phyloP scores from a whole-genome alignment of 106 monocot genomes.

The Amphibolis antarctica region DNA sequence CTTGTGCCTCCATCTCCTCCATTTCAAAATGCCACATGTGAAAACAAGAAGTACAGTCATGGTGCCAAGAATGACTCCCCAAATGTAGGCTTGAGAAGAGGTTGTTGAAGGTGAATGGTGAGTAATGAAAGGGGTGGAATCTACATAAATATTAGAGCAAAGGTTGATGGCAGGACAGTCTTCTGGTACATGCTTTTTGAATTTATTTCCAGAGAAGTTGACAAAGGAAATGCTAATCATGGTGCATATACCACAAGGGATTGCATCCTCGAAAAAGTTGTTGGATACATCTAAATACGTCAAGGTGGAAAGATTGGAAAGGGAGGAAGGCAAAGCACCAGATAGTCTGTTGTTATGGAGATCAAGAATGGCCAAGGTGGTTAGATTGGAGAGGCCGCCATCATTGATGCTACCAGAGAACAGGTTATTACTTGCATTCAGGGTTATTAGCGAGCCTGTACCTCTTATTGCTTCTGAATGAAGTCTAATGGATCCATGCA shows the following conservation, averaged over 20 bases:
- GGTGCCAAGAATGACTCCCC: conserved; percentile 26
- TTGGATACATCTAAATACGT: conserved; percentile 74
- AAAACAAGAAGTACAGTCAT: conserved; percentile 16
- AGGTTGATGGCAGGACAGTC: conserved; percentile 27
- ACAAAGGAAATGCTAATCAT: conserved; percentile 55
- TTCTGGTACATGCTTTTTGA: conserved; percentile 33
- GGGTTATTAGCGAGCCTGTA: conserved; percentile 42
- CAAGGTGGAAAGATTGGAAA: conserved; percentile 43
- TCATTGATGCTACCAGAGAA: conserved; percentile 44
- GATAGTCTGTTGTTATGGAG: conserved; percentile 64
- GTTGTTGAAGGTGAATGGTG: conserved; percentile 22
- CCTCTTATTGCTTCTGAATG: conserved; percentile 1
- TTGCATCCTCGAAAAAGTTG: conserved; percentile 53
- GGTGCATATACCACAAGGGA: conserved; percentile 63
- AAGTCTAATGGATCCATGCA: conserved; percentile 45
- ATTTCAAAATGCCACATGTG: conserved; percentile 25
- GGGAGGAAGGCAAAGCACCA: conserved; percentile 44
- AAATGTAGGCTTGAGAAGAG: conserved; percentile 23
- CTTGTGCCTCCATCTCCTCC: conserved; percentile 20
- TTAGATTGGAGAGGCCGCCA: conserved; percentile 49
- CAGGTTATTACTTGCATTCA: conserved; percentile 81
- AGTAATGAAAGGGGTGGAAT: conserved; percentile 15
- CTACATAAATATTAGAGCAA: conserved; percentile 27
- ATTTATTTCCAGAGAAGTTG: conserved; percentile 62
- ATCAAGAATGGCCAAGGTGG: conserved; percentile 67